Evolutionary conservation across 371 early-diverging fungal genomes (phyloP), one percentile per base, ranked within the genome.

Genomic region (Zychaea mexicana): DNA sequence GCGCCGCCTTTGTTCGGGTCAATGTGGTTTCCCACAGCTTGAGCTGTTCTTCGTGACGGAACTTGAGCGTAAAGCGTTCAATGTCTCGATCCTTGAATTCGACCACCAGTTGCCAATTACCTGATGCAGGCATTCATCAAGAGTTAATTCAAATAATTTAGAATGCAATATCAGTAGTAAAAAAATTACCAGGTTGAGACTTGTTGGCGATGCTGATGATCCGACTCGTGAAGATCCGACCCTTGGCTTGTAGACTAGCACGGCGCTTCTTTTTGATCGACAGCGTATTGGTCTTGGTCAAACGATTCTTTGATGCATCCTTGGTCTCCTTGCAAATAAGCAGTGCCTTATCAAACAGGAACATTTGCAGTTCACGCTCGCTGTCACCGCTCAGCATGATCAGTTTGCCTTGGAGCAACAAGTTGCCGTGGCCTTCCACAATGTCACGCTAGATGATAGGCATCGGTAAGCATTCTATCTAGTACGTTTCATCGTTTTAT

Each of bases 1-100:
- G 65, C 2, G 21, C 46, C 12, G 28, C 59, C 19, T 64, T 61
- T 28, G 32, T 49, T 60, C 82, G 78, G 55, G 88, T 84, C 27
- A 95, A 65, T 0, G 92, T 85, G 13, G 76, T 73, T 76, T 92
- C 88, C 98, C 98, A 98, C 61, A 91, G 82, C 57, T 87, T 88
- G 26, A 94, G 84, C 70, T 97, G 98, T 68, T 98, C 98, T 66
- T 90, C 92, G 64, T 94, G 92, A 26, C 94, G 81, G 75, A 94
- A 94, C 57, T 89, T 89, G 32, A 98, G 77, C 49, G 87, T 85
- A 66, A 97, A 93, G 57, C 88, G 85, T 60, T 96, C 94, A 71
- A 91, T 85, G 19, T 91, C 92, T 19, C 83, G 76, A 58, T 91
- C 93, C 54, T 82, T 83, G 94, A 95, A 96, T 65, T 84, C 91